Evolutionary conservation across 345 rosid species (phyloP), one percentile per base, ranked within the genome.

Genomic region (Mercurialis annua): DNA sequence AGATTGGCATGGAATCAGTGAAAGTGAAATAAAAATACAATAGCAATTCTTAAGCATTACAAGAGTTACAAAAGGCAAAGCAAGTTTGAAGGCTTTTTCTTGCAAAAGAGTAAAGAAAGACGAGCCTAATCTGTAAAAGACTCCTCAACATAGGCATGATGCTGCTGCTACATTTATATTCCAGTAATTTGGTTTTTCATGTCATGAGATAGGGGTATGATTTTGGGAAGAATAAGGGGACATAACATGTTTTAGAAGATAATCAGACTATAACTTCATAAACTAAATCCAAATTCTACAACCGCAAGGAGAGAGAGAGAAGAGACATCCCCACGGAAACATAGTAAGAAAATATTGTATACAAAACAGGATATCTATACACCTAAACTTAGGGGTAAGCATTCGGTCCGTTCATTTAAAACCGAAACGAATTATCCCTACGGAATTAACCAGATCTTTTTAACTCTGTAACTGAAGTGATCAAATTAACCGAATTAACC

Each of bases 1-100:
- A 74, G 51, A 46, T 44, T 48, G 76, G 21, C 55, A 77, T 7
- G 24, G 29, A 34, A 49, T 29, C 53, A 40, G 3, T 27, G 50
- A 36, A 58, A 52, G 7, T n/a, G 17, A 29, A 40, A 24, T n/a
- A n/a, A n/a, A 38, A 24, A 3, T 18, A 56, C 14, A 24, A 17
- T 14, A 8, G 6, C 33, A 30, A 51, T 30, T 54, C n/a, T 57
- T 46, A 43, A 60, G 30, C 36, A 57, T 44, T 60, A 38, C 47
- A 21, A 27, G 62, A 53, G 38, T 43, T 5, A 34, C 31, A 14
- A 30, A 34, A 48, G 48, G 27, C 18, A 51, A 31, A 48, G 52
- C 65, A 14, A 46, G 14, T 29, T 50, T 69, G 42, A 15, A 59
- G 48, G 10, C 23, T 31, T 44, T 1, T 30, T 11, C n/a, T 34